Evolutionary conservation across 768 basidiomycete genomes (phyloP).

Genomic region (Amanita thiersii): DNA sequence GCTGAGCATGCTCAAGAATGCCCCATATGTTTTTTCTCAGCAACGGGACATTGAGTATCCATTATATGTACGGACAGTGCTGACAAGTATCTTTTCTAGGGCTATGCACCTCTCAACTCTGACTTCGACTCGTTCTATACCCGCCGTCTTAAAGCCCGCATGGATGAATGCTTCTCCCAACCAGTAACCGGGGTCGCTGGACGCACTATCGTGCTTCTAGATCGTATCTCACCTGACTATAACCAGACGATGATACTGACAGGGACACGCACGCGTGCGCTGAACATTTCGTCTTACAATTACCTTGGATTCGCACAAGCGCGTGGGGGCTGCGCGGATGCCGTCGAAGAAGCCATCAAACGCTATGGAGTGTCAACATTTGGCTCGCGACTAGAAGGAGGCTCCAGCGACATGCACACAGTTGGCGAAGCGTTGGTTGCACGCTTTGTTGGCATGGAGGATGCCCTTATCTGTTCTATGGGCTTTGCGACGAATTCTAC

Average conservation of each 20-base stretch:
- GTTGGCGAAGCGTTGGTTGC: constrained; percentile 83
- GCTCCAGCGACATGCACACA: constrained; percentile 79
- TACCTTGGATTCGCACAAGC: constrained; percentile 98
- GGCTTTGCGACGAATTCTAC: constrained; percentile 96
- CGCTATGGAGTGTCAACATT: constrained; percentile 76
- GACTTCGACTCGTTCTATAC: constrained; percentile 99
- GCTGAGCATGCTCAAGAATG: constrained; percentile 3
- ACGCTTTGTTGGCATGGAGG: constrained; percentile 84
- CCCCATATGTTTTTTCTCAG: constrained; percentile 1
- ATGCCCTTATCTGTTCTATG: constrained; percentile 87
- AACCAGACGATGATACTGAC: constrained; percentile 72
- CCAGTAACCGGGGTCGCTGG: constrained; percentile 95
- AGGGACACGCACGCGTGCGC: constrained; percentile 75
- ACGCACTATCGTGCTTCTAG: constrained; percentile 79
- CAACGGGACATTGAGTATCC: constrained; percentile 7
- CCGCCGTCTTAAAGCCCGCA: constrained; percentile 85
- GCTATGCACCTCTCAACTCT: constrained; percentile 93
- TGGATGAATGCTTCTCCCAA: constrained; percentile 92
- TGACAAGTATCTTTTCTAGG: constrained; percentile 38
- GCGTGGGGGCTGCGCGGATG: constrained; percentile 89
- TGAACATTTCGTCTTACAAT: constrained; percentile 98
- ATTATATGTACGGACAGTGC: constrained; percentile 7
- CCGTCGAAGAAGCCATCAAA: constrained; percentile 75
- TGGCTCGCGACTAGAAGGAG: constrained; percentile 75
- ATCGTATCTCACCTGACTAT: constrained; percentile 78